These are phyloP conservation scores for Wickerhamiella shivajii DNA, from an alignment of 805 yeast species.

Conservation along the genomic window DNA sequence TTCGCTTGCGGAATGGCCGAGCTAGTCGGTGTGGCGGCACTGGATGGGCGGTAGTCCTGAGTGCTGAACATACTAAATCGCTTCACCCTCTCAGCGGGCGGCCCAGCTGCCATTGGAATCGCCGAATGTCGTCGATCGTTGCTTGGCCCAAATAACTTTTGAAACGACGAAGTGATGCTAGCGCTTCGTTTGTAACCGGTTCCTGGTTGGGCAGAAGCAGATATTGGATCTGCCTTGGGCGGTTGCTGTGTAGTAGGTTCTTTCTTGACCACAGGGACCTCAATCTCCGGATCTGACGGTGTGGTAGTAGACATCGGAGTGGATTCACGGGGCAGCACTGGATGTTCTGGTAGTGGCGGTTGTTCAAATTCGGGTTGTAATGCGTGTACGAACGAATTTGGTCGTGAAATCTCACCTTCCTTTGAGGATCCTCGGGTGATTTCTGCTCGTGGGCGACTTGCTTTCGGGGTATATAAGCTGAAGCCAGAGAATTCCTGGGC, in stretches of 20 bases:
- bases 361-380: not conserved
- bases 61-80: conserved; percentile 1
- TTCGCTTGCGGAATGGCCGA: too few relatives aligned
- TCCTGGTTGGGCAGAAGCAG: not conserved
- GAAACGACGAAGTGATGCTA: conserved; percentile 4
- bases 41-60: conserved; percentile 7
- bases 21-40: conserved; percentile 9
- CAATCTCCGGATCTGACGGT: not conserved
- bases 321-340: not conserved
- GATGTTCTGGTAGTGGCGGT: not conserved
- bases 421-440: conserved; percentile 22
- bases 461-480: conserved; percentile 16
- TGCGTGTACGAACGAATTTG: conserved; percentile 16
- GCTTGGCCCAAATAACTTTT: not conserved
- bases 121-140: conserved; percentile 4
- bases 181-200: conserved; percentile 7
- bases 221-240: not conserved
- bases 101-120: not conserved
- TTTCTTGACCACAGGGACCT: not conserved
- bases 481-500: conserved; percentile 6
- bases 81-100: not conserved
- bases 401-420: conserved; percentile 24
- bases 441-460: conserved; percentile 24
- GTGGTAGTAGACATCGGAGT: not conserved
- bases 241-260: not conserved